Conservation (phyloP, 2,329 filamentous ascomycete genomes). For the Talaromyces verruculosus region DNA sequence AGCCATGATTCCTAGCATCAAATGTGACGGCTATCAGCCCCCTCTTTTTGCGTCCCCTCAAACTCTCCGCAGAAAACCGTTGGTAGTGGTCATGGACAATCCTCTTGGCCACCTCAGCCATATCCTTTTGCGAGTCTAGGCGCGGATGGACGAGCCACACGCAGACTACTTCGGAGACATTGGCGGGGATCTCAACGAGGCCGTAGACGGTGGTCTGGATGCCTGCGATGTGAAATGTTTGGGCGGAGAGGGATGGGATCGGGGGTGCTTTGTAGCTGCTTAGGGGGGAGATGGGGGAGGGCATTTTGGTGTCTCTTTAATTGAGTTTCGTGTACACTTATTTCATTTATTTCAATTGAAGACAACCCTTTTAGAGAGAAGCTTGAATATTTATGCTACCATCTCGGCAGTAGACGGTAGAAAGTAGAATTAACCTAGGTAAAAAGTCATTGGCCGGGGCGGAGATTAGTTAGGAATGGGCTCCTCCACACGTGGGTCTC, state of each 20-base stretch:
- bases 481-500: constrained; percentile 5
- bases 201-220: constrained; percentile 79
- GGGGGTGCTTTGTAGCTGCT: constrained; percentile 19
- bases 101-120: constrained; percentile 71
- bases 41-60: background rate
- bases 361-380: too few relatives aligned
- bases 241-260: constrained; percentile 56
- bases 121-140: constrained; percentile 66
- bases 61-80: constrained; percentile 28
- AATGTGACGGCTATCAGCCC: constrained; percentile 80
- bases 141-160: constrained; percentile 92
- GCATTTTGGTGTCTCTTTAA: constrained; percentile 10
- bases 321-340: background rate
- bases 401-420: background rate
- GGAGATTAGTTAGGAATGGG: background rate
- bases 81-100: constrained; percentile 60
- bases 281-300: constrained; percentile 20
- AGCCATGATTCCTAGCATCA: constrained; percentile 91
- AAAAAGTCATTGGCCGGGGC: constrained; percentile 1
- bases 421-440: background rate
- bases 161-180: constrained; percentile 62
- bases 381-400: too few relatives aligned
- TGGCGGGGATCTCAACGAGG: constrained; percentile 66
- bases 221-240: constrained; percentile 71
- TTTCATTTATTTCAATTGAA: too few relatives aligned